Conservation (phyloP, 1,284 basidiomycete genomes). For the Cutaneotrichosporon sp. region DNA sequence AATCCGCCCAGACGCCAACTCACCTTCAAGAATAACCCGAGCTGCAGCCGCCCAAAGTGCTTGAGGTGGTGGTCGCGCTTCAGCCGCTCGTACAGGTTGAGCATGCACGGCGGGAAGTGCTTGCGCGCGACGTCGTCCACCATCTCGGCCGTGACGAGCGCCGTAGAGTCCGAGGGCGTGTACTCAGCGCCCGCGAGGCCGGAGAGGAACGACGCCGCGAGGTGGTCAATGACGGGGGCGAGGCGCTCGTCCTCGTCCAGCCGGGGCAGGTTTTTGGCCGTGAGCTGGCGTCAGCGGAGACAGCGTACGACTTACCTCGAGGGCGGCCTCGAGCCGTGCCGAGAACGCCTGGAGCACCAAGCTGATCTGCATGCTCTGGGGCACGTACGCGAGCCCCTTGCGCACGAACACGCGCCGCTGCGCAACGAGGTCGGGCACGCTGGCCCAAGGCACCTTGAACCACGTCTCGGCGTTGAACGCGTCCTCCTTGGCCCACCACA, state of each 20-base stretch:
- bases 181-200: conserved; percentile 64
- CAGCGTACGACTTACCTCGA: conserved; percentile 70
- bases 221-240: conserved; percentile 85
- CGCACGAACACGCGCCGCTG: conserved; percentile 78
- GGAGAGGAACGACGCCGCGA: conserved; percentile 91
- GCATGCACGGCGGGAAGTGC: conserved; percentile 97
- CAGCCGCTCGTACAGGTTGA: conserved; percentile 79
- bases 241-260: conserved; percentile 94
- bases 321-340: conserved; percentile 68
- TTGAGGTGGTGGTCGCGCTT: conserved; percentile 82
- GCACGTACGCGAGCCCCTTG: conserved; percentile 88
- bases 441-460: conserved; percentile 69
- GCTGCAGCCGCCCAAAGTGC: conserved; percentile 88
- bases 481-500: conserved; percentile 41
- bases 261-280: conserved; percentile 85
- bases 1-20: too few species aligned
- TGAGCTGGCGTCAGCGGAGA: conserved; percentile 63
- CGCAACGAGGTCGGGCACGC: conserved; percentile 89
- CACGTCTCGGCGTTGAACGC: conserved; percentile 58
- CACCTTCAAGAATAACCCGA: conserved; percentile 94
- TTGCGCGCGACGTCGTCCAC: conserved; percentile 81
- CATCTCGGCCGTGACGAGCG: conserved; percentile 85
- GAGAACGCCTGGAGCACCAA: conserved; percentile 89
- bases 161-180: conserved; percentile 55
- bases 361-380: conserved; percentile 75